Evolutionary conservation across 2,329 filamentous ascomycete species (phyloP).

Genomic region (Fusarium decemcellulare): DNA sequence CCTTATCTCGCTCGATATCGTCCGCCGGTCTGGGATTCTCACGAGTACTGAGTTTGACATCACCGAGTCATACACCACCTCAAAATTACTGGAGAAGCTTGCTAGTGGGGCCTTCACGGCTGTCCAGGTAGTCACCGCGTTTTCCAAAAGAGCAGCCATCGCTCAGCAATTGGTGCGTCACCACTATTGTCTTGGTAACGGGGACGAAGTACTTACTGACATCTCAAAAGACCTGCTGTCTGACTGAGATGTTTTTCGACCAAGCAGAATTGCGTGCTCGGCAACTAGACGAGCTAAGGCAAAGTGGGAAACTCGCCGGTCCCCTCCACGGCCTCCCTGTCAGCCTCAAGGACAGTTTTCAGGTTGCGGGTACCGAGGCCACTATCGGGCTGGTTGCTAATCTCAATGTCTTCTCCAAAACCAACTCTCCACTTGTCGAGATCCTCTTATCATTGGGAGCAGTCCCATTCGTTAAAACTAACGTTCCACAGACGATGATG

Average conservation of each 20-base stretch:
- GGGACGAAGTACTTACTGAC: background rate
- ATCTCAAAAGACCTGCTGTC: slow-evolving; percentile 46
- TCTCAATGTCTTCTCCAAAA: slow-evolving; percentile 2
- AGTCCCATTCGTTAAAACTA: slow-evolving; percentile 31
- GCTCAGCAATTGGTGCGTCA: slow-evolving; percentile 48
- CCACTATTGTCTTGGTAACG: background rate
- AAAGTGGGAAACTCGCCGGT: slow-evolving; percentile 21
- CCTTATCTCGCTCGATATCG: slow-evolving; percentile 29
- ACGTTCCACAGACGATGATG: slow-evolving; percentile 32
- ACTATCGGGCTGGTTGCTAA: slow-evolving; percentile 18
- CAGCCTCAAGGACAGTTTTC: slow-evolving; percentile 25
- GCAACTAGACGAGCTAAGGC: slow-evolving; percentile 31
- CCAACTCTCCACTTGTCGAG: slow-evolving; percentile 16
- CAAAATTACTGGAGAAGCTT: slow-evolving; percentile 54
- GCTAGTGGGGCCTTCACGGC: slow-evolving; percentile 50
- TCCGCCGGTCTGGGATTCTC: slow-evolving; percentile 53
- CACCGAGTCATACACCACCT: slow-evolving; percentile 58
- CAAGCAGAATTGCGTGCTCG: slow-evolving; percentile 36
- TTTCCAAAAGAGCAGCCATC: slow-evolving; percentile 47
- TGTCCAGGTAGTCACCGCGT: slow-evolving; percentile 53
- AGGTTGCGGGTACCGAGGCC: slow-evolving; percentile 20
- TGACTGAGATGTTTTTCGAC: slow-evolving; percentile 63
- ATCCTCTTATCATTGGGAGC: slow-evolving; percentile 20
- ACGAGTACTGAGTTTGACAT: slow-evolving; percentile 58
- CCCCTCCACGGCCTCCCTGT: slow-evolving; percentile 37